Base-by-base conservation (phyloP, 2,329 filamentous ascomycete genomes). In the Cercospora zeina region DNA sequence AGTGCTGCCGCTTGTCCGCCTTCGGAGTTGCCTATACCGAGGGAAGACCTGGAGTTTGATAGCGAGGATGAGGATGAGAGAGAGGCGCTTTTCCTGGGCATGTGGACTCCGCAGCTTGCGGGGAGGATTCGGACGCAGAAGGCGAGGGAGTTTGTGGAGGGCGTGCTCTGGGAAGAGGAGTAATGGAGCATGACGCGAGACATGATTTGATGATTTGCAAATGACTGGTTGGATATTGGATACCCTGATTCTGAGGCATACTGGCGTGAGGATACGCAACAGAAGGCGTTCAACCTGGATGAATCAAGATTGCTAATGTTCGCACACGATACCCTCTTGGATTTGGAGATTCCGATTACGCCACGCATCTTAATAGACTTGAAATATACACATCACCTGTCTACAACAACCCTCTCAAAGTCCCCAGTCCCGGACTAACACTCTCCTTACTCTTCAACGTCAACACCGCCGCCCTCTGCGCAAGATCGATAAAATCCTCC, bases 381-480 rank as follows among this genome's bases (percentile, higher is more conserved):
- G 31, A 37, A 19, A 36, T 31, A 31, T 31, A 56, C 4, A 56
- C 53, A 19, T 24, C 33, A 56, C n/a, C 34, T 1, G 14, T 7
- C 31, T 59, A 70, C 37, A 69, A 37, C 63, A 71, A 62, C 33
- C 67, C 37, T 61, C 65, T 67, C 58, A 89, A 62, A 21, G 76
- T 76, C 24, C 75, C 76, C 65, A 90, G 68, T 53, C 82, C 78
- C 0, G 80, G 79, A 72, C 84, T 89, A 8, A 97, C 93, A 55
- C 89, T 85, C 73, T 93, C 86, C 9, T 79, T 78, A 73, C 89
- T 91, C 75, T 84, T 88, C 70, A 99, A 77, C 13, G 91, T 95
- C 78, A 91, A 77, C 0, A 90, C 85, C 3, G 93, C 92, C 2
- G 89, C 93, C 71, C 82, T 83, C 78, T 97, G 95, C 31, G 93